Evolutionary conservation across 2,329 filamentous ascomycete species (phyloP), one percentile per base, ranked within the genome.

Genomic region (Pseudofabraea citricarpa): DNA sequence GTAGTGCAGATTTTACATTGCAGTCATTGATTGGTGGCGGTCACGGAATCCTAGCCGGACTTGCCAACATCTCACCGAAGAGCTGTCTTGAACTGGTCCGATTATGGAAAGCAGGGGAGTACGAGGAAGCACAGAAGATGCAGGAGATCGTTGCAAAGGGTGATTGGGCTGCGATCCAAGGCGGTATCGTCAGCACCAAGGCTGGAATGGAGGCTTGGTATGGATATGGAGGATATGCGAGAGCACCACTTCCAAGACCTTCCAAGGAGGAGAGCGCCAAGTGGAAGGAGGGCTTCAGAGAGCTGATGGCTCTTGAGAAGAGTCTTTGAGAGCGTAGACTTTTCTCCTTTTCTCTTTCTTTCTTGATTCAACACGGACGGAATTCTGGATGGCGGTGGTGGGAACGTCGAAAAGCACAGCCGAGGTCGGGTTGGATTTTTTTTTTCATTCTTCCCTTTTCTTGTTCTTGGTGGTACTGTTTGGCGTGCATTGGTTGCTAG

Each of bases 1-100:
- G 86, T 43, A 84, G 79, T 38, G 83, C 83, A 41, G 85, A 90
- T 65, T 88, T 88, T 63, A 83, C 80, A 10, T 64, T 89, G 10
- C 85, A 87, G 61, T 81, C 81, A 1, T 64, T 87, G 29, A 72
- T 85, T 33, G 83, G 79, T 4, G 85, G 85, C 19, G 85, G 81
- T 3, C 77, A 83, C 45, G 85, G 86, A 24, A 76, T 86, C 56
- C 84, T 90, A 49, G 81, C 79, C 12, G 86, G 85, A 10, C 71
- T 85, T 43, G 86, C 76, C 22, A 90, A 90, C 61, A 69, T 90
- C 35, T 74, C 80, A 2, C 85, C 83, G 7, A 75, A 76, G 56
- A 69, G 81, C 3, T 85, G 83, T 61, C 73, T 82, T 20, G 68
- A 78, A 56, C 66, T 87, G 13, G 62, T 80, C 43, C 65, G 78